A percentile compares a stretch with the other conserved stretches of the same genome.
Evolutionary conservation across 768 basidiomycete species (phyloP).

Genomic region (Boletus reticuloceps): DNA sequence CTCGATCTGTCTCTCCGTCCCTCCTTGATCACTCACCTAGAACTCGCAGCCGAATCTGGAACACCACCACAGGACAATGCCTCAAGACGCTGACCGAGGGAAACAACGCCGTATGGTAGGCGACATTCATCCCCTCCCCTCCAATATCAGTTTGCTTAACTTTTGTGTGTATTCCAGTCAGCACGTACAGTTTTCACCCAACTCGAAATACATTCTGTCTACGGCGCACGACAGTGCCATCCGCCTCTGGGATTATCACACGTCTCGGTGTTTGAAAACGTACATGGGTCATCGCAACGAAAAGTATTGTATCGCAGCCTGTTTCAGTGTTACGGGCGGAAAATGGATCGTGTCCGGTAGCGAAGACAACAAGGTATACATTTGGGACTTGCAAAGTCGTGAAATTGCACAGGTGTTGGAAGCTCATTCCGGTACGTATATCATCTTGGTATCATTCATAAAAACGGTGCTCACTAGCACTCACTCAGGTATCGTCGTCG

Average conservation of each 20-base stretch:
- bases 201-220: constrained; percentile 91
- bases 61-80: constrained; percentile 88
- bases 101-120: constrained; percentile 76
- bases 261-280: constrained; percentile 86
- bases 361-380: constrained; percentile 85
- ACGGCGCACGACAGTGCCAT: constrained; percentile 92
- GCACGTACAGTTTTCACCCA: constrained; percentile 92
- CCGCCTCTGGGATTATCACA: constrained; percentile 94
- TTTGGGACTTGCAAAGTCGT: constrained; percentile 91
- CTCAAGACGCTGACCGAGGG: constrained; percentile 94
- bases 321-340: constrained; percentile 81
- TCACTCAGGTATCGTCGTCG: constrained; percentile 57
- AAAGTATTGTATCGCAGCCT: constrained; percentile 81
- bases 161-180: constrained; percentile 47
- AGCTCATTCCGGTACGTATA: constrained; percentile 61
- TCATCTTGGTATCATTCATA: not conserved
- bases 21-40: not conserved
- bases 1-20: not conserved
- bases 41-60: constrained; percentile 85
- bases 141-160: not conserved
- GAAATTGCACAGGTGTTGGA: constrained; percentile 79
- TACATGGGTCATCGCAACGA: constrained; percentile 81
- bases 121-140: not conserved
- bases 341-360: constrained; percentile 91
- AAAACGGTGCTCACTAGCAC: constrained; percentile 1